Evolutionary conservation across 129 eudicot genomes (phyloP), one percentile per base, ranked within the genome.

Genomic region (Lonicera japonica): DNA sequence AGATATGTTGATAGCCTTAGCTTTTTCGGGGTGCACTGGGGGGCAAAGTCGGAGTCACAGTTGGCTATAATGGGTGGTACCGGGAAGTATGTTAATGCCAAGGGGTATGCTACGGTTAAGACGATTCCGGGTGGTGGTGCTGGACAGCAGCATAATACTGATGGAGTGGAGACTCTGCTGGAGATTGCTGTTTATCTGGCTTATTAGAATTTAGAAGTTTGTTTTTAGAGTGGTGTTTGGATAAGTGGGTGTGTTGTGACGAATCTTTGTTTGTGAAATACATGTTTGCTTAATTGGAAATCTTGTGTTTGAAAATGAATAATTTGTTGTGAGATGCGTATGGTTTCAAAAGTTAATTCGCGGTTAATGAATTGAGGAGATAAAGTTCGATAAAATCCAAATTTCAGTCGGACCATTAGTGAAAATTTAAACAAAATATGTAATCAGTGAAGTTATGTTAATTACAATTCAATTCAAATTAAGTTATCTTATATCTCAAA

Each of bases 61-160:
- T 60, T 86, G 38, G 89, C 84, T 0, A 59, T 86, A 18, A 83
- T 86, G 95, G 95, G 95, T 5, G 95, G 95, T 0, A 86, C 89
- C 0, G 90, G 95, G 36, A 82, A 82, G 84, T 82, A 63, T 56
- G 69, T 79, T n/a, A 75, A 82, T 62, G 95, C 90, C 0, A 86
- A 82, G 74, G 95, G 95, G 13, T 73, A 67, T 64, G 84, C 82
- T 13, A 70, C 65, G 0, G 63, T 80, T 40, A 79, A 79, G 82
- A 77, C 79, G 0, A 54, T 77, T 12, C 75, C 80, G 0, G 16
- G 16, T 29, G 86, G 69, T 3, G 62, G 52, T 5, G 66, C n/a
- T n/a, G n/a, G n/a, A n/a, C n/a, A 61, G 54, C 83, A 70, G 66
- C 90, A 77, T 24, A 59, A 63, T 60, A 83, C 89, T 62, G 95